Evolutionary conservation across 2,329 filamentous ascomycete genomes (phyloP).

Genomic region (Ophiosphaerella herpotricha): DNA sequence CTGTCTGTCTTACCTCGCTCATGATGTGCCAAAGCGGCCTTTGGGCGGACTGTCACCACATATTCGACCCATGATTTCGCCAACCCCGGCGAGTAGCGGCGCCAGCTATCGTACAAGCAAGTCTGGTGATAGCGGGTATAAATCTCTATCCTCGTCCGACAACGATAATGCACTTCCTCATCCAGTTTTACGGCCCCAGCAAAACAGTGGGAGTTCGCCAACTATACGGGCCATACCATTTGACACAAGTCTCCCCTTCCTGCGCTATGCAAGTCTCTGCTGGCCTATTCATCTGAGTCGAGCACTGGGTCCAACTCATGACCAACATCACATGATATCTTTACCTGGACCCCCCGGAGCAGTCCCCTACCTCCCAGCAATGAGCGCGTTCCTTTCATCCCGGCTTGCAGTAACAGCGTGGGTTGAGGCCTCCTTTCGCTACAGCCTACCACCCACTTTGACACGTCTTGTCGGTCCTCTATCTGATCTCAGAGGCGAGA

Average conservation of each 20-base stretch:
- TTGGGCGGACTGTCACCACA: constrained; percentile 20
- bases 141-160: constrained; percentile 33
- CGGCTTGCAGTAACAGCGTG: constrained; percentile 33
- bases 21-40: constrained; percentile 33
- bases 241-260: constrained; percentile 33
- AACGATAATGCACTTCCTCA: constrained; percentile 13
- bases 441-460: constrained; percentile 35
- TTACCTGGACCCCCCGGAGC: constrained; percentile 2
- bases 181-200: constrained; percentile 1
- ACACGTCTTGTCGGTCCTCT: constrained; percentile 34
- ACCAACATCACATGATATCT: neutral
- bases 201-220: constrained; percentile 3
- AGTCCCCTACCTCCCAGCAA: constrained; percentile 28
- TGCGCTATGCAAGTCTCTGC: constrained; percentile 37
- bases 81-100: constrained; percentile 20
- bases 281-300: constrained; percentile 40
- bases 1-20: constrained; percentile 34
- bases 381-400: constrained; percentile 31
- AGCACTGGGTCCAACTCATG: constrained; percentile 15
- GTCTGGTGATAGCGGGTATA: constrained; percentile 40
- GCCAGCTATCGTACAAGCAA: constrained; percentile 29
- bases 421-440: constrained; percentile 41
- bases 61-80: constrained; percentile 8
- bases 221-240: constrained; percentile 21
- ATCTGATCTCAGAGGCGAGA: constrained; percentile 18